These are phyloP conservation scores for Candida arabinofermentans DNA, from an alignment of 805 yeast genomes.

Conservation along the genomic window DNA sequence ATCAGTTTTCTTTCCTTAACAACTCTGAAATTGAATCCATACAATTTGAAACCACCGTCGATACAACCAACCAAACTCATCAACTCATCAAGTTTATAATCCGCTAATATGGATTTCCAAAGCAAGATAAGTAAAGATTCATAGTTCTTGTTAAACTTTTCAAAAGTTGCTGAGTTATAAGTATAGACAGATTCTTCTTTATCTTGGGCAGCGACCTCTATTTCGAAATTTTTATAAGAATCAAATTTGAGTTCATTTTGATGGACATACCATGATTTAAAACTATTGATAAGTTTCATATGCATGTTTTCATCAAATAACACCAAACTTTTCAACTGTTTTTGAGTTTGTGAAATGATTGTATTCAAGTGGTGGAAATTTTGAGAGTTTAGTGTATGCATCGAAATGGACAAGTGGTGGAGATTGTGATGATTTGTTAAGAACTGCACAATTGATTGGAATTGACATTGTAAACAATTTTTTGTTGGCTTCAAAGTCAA, in stretches of 20 bases:
- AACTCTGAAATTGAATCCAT: constrained; percentile 25
- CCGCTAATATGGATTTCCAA: constrained; percentile 20
- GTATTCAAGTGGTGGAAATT: constrained; percentile 8
- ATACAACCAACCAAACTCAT: constrained; percentile 1
- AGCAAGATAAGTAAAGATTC: constrained; percentile 19
- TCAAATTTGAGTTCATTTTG: constrained; percentile 19
- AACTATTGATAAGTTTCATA: constrained; percentile 14
- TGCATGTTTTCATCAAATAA: constrained; percentile 23
- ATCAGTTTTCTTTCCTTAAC: constrained; percentile 13
- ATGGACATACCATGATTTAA: constrained; percentile 25
- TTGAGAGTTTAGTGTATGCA: constrained; percentile 15
- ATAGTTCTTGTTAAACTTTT: constrained; percentile 16
- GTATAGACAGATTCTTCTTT: constrained; percentile 12
- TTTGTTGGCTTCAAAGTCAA: constrained; percentile 24
- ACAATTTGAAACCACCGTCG: constrained; percentile 18
- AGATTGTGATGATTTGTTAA: constrained; percentile 5
- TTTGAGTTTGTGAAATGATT: constrained; percentile 3
- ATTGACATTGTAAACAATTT: constrained; percentile 27
- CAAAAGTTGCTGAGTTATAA: constrained; percentile 17
- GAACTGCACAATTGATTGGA: constrained; percentile 14
- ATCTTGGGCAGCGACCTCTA: constrained; percentile 19
- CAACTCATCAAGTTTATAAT: constrained; percentile 10
- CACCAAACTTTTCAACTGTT: constrained; percentile 11
- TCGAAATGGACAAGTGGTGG: constrained; percentile 13
- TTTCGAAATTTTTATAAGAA: constrained; percentile 13